Base-by-base conservation (phyloP, 148 eudicot species). In the Dysphania ambrosioides region DNA sequence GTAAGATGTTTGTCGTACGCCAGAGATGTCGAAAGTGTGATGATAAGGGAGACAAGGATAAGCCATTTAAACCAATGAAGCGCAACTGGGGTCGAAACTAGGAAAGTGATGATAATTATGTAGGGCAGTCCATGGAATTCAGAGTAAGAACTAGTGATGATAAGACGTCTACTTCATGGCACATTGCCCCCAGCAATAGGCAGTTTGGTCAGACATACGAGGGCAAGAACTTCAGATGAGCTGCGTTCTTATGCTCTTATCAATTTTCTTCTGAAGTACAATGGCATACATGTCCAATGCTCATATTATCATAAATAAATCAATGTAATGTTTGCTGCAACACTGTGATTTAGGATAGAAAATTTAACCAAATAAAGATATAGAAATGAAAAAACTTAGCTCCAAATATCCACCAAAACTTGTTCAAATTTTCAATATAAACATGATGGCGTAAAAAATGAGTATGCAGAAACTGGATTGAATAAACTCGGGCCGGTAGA, bases 41-140 rank as follows among this genome's bases (percentile, higher is more conserved):
- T 62, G 80, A 75, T 93, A 44, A 83, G 77, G 89, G 91, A 1
- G 75, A 79, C 36, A 69, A 72, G n/a, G 80, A 80, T 1, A 73
- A 55, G 61, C 80, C 81, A 8, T 93, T 90, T 83, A 77, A 66
- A 9, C 38, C 73, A 6, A 88, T 89, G 92, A 81, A 68, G 71
- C 79, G 91, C 15, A 87, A 86, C 44, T 89, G 89, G 93, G 93
- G 93, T 0, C 89, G 86, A 65, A 78, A 81, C n/a, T 90, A 92
- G 96, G 86, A 85, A 65, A 82, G 82, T 34, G 73, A 75, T 31
- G 86, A 73, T 8, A 38, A 6, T 53, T 80, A 87, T 11, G 86
- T 80, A 3, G 89, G 92, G 0, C 86, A 90, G 66, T 79, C 86
- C 0, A 44, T 88, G 30, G 84, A 79, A 62, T 87, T 90, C 35